phyloP scores from a whole-genome alignment of 2,329 filamentous ascomycete species.

The Teratosphaeria nubilosa region DNA sequence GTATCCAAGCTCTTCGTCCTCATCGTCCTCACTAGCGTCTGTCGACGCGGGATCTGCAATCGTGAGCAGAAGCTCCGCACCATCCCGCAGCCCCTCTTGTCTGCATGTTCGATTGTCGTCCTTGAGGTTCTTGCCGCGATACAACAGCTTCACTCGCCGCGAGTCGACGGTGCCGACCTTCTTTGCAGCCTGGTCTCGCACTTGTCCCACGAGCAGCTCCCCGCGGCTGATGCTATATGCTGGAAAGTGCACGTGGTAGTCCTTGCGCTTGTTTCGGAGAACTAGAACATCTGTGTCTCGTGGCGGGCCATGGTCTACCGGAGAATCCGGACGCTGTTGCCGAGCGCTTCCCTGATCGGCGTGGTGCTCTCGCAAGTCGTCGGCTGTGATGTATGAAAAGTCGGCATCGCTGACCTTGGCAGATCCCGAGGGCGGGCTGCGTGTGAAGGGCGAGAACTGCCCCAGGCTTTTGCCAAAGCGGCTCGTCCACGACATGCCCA shows the following conservation, averaged over 20 bases:
- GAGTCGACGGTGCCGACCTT: constrained; percentile 53
- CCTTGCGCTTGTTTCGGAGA: constrained; percentile 56
- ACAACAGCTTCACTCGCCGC: constrained; percentile 55
- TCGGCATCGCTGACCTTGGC: constrained; percentile 63
- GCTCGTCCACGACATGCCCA: constrained; percentile 38
- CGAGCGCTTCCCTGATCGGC: background rate
- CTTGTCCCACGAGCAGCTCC: constrained; percentile 55
- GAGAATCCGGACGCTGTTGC: constrained; percentile 35
- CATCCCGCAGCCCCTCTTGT: constrained; percentile 48
- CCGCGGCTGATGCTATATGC: constrained; percentile 67
- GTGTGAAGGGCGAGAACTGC: constrained; percentile 41
- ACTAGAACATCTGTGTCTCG: constrained; percentile 60
- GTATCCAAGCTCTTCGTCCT: constrained; percentile 27
- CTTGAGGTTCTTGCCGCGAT: constrained; percentile 63
- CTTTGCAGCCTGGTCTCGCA: constrained; percentile 57
- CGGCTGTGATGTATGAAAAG: constrained; percentile 73
- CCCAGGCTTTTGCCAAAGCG: constrained; percentile 33
- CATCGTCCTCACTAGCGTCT: constrained; percentile 31
- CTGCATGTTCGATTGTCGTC: constrained; percentile 49
- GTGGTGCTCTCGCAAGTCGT: constrained; percentile 46
- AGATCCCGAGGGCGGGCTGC: constrained; percentile 27
- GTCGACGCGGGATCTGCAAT: constrained; percentile 42
- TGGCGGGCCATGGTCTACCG: constrained; percentile 29
- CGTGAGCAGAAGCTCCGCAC: constrained; percentile 52
- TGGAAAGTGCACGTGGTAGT: constrained; percentile 62